Evolutionary conservation across 495 filamentous ascomycete species (phyloP), one percentile per base, ranked within the genome.

Genomic region (Podospora bellae-mahoneyi): DNA sequence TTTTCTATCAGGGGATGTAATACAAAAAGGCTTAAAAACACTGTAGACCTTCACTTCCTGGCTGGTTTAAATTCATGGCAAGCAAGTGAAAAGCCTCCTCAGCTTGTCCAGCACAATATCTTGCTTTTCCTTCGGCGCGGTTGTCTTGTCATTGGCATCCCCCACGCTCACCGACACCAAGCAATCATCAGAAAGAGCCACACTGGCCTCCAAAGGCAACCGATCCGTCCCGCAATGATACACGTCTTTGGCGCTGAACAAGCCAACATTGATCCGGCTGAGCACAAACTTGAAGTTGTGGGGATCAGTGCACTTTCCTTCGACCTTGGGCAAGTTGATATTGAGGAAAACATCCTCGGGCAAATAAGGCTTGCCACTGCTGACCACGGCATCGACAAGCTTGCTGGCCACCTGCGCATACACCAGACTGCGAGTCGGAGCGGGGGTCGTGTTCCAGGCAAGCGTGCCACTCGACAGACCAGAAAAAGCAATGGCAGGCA

Each of bases 401-500:
- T 84, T 86, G 18, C 82, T 78, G 5, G 89, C 82, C 3, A 90
- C 79, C 61, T 88, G 80, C 1, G 87, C 87, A 69, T 91, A 90
- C 10, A 90, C 74, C 56, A 77, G 71, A 71, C 83, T 85, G 69
- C 87, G 85, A 19, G 70, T 66, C 1, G 87, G 84, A 3, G 80
- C 74, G 0, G 79, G 79, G 2, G 71, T 77, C 18, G 72, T 71
- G 60, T 87, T 81, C 81, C 81, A 91, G 0, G 84, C 80, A 4
- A 84, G 84, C 30, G 78, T 81, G 4, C 79, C 79, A 10, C 79
- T 80, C 0, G 82, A 82, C 0, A 73, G 69, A 1, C 88, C 88
- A 5, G 84, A 86, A 78, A 91, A 90, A 7, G 89, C 89, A 66
- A 91, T 84, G 6, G 84, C 84, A 0, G 88, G 88, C 60, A 90